Percentiles rank a stretch among this genome's conserved stretches.
phyloP scores from a whole-genome alignment of 768 basidiomycete species.

The Russula olivacea region DNA sequence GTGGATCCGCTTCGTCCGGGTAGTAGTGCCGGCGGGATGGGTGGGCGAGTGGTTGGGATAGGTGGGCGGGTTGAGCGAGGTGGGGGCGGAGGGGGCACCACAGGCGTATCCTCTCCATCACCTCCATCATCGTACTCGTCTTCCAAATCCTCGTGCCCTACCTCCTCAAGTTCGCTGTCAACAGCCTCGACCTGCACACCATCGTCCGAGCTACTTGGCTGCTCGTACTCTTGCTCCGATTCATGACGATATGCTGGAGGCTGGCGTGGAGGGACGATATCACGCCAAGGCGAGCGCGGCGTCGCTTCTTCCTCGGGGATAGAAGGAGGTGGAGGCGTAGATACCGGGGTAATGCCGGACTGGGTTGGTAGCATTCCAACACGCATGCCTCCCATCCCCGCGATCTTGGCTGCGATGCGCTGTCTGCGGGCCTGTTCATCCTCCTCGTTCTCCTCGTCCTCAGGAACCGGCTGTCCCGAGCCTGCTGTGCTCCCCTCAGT shows the following conservation, averaged over 20 bases:
- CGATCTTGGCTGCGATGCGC: conserved; percentile 50
- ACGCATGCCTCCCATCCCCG: conserved; percentile 52
- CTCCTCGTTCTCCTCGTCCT: conserved; percentile 45
- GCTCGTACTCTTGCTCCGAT: conserved; percentile 41
- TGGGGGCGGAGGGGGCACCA: conserved; percentile 37
- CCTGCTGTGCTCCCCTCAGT: conserved; percentile 26
- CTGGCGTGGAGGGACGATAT: too few relatives aligned
- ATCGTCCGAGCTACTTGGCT: conserved; percentile 45
- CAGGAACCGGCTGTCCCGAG: conserved; percentile 25
- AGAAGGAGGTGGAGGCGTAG: conserved; percentile 26
- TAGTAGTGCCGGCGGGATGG: conserved; percentile 4
- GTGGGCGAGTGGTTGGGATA: conserved; percentile 25
- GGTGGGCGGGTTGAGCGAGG: conserved; percentile 28
- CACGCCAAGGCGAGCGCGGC: too few relatives aligned
- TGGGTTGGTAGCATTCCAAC: conserved; percentile 47
- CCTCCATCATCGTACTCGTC: conserved; percentile 24
- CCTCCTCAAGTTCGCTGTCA: conserved; percentile 70
- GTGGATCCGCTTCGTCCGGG: conserved; percentile 19
- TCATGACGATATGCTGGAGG: conserved; percentile 35
- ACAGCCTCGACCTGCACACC: conserved; percentile 62
- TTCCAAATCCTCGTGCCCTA: conserved; percentile 48
- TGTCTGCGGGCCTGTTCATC: conserved; percentile 53
- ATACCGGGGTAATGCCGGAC: conserved; percentile 4
- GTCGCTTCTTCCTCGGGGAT: too few relatives aligned
- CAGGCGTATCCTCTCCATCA: conserved; percentile 37